Evolutionary conservation across 2,329 filamentous ascomycete species (phyloP).

Genomic region (Botryotinia narcissicola): DNA sequence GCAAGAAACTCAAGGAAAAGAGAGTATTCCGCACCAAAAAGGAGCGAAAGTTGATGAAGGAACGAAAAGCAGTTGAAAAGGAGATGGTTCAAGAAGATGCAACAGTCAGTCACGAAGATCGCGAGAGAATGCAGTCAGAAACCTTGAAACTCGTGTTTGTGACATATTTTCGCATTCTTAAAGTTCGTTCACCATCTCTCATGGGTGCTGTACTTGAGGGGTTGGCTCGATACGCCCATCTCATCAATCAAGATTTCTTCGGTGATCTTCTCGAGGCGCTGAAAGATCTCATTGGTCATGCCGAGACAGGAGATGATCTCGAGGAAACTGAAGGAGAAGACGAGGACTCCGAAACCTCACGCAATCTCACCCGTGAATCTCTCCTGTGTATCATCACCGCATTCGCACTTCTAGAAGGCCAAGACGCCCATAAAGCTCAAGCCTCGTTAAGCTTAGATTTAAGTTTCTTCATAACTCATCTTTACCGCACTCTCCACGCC

Average conservation of each 20-base stretch:
- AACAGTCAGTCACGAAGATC: constrained; percentile 84
- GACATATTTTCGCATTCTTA: constrained; percentile 91
- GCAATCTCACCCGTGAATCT: constrained; percentile 80
- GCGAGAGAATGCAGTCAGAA: constrained; percentile 91
- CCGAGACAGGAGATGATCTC: constrained; percentile 54
- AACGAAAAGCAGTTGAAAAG: constrained; percentile 84
- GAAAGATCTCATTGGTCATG: constrained; percentile 84
- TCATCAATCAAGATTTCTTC: constrained; percentile 99
- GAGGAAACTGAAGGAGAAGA: constrained; percentile 46
- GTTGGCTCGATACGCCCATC: constrained; percentile 85
- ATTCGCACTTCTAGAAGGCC: constrained; percentile 91
- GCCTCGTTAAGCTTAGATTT: constrained; percentile 83
- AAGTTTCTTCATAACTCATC: constrained; percentile 90
- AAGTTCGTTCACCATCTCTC: constrained; percentile 73
- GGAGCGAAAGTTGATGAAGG: constrained; percentile 76
- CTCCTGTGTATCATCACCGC: constrained; percentile 95
- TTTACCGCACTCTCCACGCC: constrained; percentile 80
- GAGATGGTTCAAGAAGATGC: constrained; percentile 93
- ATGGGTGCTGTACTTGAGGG: constrained; percentile 98
- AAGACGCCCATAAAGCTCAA: constrained; percentile 84
- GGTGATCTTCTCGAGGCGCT: constrained; percentile 92
- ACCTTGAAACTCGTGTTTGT: constrained; percentile 95
- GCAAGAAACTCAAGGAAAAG: constrained; percentile 69
- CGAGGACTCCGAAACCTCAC: constrained; percentile 53
- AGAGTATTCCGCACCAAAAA: constrained; percentile 87